Evolutionary conservation across 108 stramenopile genomes (phyloP), one percentile per base, ranked within the genome.

Genomic region (Pseudonitzschia delicatissima): DNA sequence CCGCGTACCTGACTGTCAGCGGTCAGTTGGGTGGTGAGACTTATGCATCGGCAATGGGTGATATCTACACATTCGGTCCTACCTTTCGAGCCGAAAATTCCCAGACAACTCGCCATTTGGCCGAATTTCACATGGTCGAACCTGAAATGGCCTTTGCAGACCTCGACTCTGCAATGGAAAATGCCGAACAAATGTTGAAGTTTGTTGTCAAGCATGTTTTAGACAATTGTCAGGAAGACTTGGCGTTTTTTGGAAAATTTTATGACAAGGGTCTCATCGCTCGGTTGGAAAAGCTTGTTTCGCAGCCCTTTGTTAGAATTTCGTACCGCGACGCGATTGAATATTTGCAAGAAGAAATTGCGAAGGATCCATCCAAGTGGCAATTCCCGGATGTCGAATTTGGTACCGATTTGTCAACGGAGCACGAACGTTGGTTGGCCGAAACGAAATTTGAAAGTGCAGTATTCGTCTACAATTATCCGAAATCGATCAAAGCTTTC

Each of bases 51-150:
- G 97, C 98, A 7, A 69, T 99, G 23, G 97, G 97, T 28, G 96
- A 98, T 80, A 88, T 99, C 36, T 99, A 99, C 74, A 99, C 98
- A 6, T 99, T 99, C 73, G 99, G 99, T 17, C 99, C 99, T 28
- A 98, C 99, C 32, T 99, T 99, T 67, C 93, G 99, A 12, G 99
- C 99, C n/a, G 99, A 99, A 83, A 98, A 98, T 77, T 88, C 86
- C 17, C 95, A 99, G 77, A 99, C 99, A 13, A 82, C 96, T n/a
- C 81, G 97, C 27, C 99, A 98, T 69, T 77, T 99, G 36, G 94
- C 95, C 15, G 96, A 98, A 70, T 98, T 98, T 74, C 84, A 90
- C 73, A 97, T 97, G 96, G 95, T 98, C 32, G 99, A 99, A 82
- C 98, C 98, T 6, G 99, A 99, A 83, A 95, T 99, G 92, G 95